Base-by-base conservation (phyloP, 2,329 filamentous ascomycete genomes). In the Fusarium albosuccineum region DNA sequence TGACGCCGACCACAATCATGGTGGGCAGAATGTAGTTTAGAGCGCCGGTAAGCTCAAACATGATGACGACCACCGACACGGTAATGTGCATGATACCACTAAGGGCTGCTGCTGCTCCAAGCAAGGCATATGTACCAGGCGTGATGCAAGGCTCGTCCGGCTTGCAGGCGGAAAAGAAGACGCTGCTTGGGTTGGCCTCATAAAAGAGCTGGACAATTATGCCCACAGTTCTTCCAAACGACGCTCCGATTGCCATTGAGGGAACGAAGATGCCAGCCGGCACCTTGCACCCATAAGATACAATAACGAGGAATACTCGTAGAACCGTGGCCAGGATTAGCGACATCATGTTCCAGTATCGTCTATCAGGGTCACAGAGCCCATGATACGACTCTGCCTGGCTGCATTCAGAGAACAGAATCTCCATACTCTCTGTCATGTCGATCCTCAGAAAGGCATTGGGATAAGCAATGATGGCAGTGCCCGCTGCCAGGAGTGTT, bases 381-480 rank as follows among this genome's bases (percentile, higher is more conserved):
- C 92, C 92, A 66, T 97, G 89, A 71, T 97, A 97, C 75, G 95
- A 93, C 76, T 97, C 92, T 17, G 86, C 90, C 6, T 92, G 93
- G 75, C 97, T 93, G 72, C 96, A 99, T 76, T 99, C 96, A 13
- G 92, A 86, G 78, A 99, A 99, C 10, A 99, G 82, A 66, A 97
- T 97, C 77, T 98, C 94, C 96, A 99, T 98, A 82, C 94, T 97
- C 82, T 98, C 95, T 0, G 96, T 97, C 96, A 99, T 98, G 79
- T 99, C 97, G 73, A 98, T 97, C 57, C 93, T 87, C 58, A 99
- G 77, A 69, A 99, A 98, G 77, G 92, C 94, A 73, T 99, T 99
- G 1, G 95, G 96, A 74, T 97, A 99, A 79, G 95, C 97, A n/a
- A 99, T 85, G 26, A 98, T 85, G 9, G 94, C 96, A 5, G 96